Base-by-base conservation (phyloP, 495 filamentous ascomycete genomes). In the Staphylotrichum longicolle region DNA sequence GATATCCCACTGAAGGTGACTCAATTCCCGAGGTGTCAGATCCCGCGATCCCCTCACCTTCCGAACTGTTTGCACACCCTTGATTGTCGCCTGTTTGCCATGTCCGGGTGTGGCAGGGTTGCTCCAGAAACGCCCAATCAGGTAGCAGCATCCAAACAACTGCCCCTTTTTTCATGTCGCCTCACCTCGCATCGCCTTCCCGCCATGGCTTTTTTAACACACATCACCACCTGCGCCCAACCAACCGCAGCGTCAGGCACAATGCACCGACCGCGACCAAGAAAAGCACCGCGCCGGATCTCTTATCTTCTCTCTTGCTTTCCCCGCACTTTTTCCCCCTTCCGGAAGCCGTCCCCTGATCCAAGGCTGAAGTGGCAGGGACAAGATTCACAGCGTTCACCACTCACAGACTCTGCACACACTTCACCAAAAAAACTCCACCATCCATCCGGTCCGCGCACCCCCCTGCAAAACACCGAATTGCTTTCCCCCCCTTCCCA, bases 51-150 rank as follows among this genome's bases (percentile, higher is more conserved):
- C 20, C 20, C 20, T 27, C 20, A 27, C 20, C 20, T 27, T 27
- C 20, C 20, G 1, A 11, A 6, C 33, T 12, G 27, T 32, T 37
- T 50, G 47, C 46, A 50, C 30, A 27, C 20, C 32, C 44, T 37
- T 46, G 32, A 14, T 7, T 9, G 8, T 35, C 46, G 27, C 46
- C 30, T 39, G 52, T 44, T 39, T 39, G 41, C 30, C 4, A 9
- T 15, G 15, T 27, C 20, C 20, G 20, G 20, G 32, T 5, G 37
- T 46, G 42, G 54, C 54, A 48, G 46, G 62, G 62, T 67, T 67
- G 61, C 65, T 58, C 53, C 54, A 58, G 65, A 64, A 67, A 63
- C 65, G 55, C 65, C 60, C 61, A 63, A 61, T 63, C 55, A 55
- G 42, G 63, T 15, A 60, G 58, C 58, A 5, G 27, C 37, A 27